Evolutionary conservation across 352 stramenopile genomes (phyloP).

Genomic region (Pythium dissimile): DNA sequence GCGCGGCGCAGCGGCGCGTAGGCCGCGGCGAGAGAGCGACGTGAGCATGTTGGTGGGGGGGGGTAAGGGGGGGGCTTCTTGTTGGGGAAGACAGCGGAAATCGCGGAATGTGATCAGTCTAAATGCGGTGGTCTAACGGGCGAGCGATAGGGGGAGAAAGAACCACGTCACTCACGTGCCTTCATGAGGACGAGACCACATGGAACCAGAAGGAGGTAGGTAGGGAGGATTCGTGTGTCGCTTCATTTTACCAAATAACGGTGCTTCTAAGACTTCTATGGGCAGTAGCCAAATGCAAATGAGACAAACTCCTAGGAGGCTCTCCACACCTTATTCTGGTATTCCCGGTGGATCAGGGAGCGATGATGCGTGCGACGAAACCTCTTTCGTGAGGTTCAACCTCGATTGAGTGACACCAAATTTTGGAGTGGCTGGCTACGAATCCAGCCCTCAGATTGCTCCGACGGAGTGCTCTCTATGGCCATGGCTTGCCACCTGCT

Average conservation of each 20-base stretch:
- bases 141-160: background rate
- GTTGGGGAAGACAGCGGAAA: background rate
- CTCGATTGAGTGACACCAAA: constrained; percentile 16
- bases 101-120: background rate
- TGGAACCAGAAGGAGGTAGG: constrained; percentile 12
- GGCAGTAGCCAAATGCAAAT: no score
- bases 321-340: constrained; percentile 2
- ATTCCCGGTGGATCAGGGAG: background rate
- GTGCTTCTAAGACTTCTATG: no score
- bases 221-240: background rate
- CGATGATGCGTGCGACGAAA: constrained; percentile 2
- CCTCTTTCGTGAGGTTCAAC: constrained; percentile 14
- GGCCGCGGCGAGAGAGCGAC: constrained; percentile 11
- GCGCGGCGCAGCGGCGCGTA: constrained; percentile 22
- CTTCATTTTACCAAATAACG: background rate
- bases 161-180: background rate
- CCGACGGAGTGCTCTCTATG: no score
- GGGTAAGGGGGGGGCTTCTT: background rate
- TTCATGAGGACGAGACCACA: background rate
- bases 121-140: background rate
- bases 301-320: no score
- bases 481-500: no score
- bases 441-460: no score
- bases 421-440: background rate
- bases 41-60: constrained; percentile 4